Conservation (phyloP, 2,329 filamentous ascomycete genomes). For the Fusarium dimerum region DNA sequence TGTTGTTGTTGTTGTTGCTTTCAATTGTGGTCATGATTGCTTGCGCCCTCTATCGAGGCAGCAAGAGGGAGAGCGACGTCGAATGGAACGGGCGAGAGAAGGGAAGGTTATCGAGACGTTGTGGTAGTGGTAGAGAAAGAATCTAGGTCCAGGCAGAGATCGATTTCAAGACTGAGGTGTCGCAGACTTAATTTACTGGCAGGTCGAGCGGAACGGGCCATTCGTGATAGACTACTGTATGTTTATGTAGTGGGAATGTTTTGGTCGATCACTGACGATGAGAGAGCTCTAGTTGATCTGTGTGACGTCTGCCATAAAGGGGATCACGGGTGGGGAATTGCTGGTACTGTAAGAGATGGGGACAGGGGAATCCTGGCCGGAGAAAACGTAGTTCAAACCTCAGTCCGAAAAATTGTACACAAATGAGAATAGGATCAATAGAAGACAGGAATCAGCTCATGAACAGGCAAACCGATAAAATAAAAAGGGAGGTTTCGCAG, state of each 20-base stretch:
- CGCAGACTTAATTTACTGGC: not conserved
- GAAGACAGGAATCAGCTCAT: not conserved
- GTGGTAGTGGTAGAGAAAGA: not conserved
- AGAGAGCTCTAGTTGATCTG: not conserved
- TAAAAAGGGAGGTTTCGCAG: no score
- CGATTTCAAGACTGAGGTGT: not conserved
- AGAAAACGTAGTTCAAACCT: no score
- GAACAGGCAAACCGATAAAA: no score
- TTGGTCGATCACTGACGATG: not conserved
- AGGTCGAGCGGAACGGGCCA: not conserved
- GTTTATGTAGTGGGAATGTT: not conserved
- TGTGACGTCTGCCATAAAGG: not conserved
- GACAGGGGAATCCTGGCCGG: not conserved
- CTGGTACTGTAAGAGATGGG: not conserved
- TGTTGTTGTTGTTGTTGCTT: slow-evolving; percentile 8
- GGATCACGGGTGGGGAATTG: not conserved
- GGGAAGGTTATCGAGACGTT: not conserved
- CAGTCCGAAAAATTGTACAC: not conserved
- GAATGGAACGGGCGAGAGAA: not conserved
- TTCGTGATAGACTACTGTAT: not conserved
- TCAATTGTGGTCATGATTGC: not conserved
- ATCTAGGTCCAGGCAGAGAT: not conserved
- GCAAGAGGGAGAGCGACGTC: not conserved
- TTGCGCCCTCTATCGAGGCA: not conserved
- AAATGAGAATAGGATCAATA: not conserved